Percentiles rank a stretch among this genome's conserved stretches.
Conservation (phyloP, 768 basidiomycete genomes). For the Tylopilus plumbeoviolaceoides region DNA sequence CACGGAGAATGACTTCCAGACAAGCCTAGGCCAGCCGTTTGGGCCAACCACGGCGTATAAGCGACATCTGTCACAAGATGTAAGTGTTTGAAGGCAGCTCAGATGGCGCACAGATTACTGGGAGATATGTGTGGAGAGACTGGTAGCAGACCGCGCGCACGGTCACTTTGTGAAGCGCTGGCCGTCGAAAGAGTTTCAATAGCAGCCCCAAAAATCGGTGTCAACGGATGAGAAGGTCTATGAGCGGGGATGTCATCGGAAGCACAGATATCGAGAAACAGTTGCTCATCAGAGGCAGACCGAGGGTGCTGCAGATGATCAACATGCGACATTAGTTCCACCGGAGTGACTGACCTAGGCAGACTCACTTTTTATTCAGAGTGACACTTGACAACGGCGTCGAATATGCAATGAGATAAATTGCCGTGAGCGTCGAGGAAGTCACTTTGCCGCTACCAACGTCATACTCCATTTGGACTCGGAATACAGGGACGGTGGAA, state of each 20-base stretch:
- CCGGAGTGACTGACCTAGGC: too few relatives aligned
- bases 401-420: too few relatives aligned
- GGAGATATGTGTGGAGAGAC: background rate
- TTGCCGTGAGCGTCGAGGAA: too few relatives aligned
- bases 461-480: too few relatives aligned
- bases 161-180: background rate
- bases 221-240: background rate
- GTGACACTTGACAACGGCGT: too few relatives aligned
- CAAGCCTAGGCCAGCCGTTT: background rate
- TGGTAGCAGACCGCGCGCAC: background rate
- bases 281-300: background rate
- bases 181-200: background rate
- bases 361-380: too few relatives aligned
- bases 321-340: background rate
- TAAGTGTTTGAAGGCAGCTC: background rate
- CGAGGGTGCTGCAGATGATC: background rate
- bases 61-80: background rate
- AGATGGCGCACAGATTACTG: background rate
- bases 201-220: background rate
- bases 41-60: background rate
- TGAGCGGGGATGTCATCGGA: background rate
- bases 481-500: too few relatives aligned
- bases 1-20: background rate
- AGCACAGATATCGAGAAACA: background rate
- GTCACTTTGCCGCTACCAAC: too few relatives aligned